Evolutionary conservation across 768 basidiomycete genomes (phyloP), one percentile per base, ranked within the genome.

Genomic region (Lactifluus volemus): DNA sequence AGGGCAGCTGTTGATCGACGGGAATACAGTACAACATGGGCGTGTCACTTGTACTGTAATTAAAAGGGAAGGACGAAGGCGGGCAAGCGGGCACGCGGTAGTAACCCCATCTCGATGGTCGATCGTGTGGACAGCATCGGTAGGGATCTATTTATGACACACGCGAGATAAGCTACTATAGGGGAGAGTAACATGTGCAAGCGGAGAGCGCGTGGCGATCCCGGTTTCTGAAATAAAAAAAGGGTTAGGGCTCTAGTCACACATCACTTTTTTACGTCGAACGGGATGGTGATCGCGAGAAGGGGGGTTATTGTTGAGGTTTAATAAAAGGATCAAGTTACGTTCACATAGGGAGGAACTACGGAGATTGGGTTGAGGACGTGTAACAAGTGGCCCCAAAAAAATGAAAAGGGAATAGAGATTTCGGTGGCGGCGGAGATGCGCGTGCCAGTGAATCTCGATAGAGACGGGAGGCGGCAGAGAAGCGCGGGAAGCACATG

Each of bases 401-500:
- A 25, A 5, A 15, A 45, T 19, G n/a, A 45, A 47, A 47, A 3
- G 11, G 52, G 49, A 59, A 59, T 34, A 53, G 52, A 36, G 52
- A 53, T 53, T 42, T 53, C 52, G 34, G 52, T 42, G 42, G 42
- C 52, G 49, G 47, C 53, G 53, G 30, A 36, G 17, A 48, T 47
- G 45, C 21, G 21, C 19, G 45, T 47, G 44, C n/a, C 41, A 42
- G 41, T 15, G 6, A 15, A 42, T 42, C 41, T 14, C 17, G 41
- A 42, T 42, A 42, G 41, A 39, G 38, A 39, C 38, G 38, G 38
- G 9, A 5, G 15, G 34, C n/a, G 54, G 59, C 53, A 38, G 42
- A 49, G 65, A 62, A 66, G 65, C 65, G 57, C 59, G 29, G 5
- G 36, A 41, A 59, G 65, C 65, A 65, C 63, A 65, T 65, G 63